Percentiles rank a stretch among this genome's conserved stretches.
phyloP scores from a whole-genome alignment of 2,329 filamentous ascomycete species.

The Claviceps sorghi region DNA sequence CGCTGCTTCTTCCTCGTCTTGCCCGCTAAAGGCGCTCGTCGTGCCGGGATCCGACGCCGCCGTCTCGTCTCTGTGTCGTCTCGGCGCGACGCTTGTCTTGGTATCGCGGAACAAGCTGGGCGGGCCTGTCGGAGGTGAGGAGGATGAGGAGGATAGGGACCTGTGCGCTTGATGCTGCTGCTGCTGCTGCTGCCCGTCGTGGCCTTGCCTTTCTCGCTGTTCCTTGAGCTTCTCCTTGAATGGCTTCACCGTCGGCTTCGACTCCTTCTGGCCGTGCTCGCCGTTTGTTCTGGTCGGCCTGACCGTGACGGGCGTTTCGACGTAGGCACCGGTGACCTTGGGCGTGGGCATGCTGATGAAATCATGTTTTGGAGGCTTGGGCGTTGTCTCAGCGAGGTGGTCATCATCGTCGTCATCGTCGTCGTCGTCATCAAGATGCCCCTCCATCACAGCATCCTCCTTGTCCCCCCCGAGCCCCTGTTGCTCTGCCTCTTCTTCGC shows the following conservation, averaged over 20 bases:
- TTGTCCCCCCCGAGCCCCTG: conserved; percentile 16
- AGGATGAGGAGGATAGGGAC: neutral
- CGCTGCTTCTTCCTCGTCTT: conserved; percentile 7
- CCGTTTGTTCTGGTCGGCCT: conserved; percentile 21
- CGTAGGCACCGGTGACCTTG: conserved; percentile 38
- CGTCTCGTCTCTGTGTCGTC: conserved; percentile 15
- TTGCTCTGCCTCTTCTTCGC: conserved; percentile 8
- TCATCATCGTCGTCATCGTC: neutral
- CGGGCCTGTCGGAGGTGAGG: too few species aligned
- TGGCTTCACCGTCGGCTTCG: neutral
- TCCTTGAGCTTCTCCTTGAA: conserved; percentile 9
- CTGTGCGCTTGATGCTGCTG: neutral
- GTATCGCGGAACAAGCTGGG: conserved; percentile 12
- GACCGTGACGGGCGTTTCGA: conserved; percentile 39
- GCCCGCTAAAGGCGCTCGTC: conserved; percentile 12
- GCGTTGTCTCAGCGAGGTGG: conserved; percentile 28
- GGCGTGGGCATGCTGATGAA: conserved; percentile 37
- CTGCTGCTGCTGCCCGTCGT: neutral
- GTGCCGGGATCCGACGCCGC: conserved; percentile 19
- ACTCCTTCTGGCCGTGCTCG: neutral
- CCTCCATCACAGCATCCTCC: neutral
- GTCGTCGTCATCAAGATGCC: conserved; percentile 15
- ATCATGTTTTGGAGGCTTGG: conserved; percentile 29
- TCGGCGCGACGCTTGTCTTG: conserved; percentile 12
- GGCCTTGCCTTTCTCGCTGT: conserved; percentile 4